Evolutionary conservation across 495 filamentous ascomycete genomes (phyloP), one percentile per base, ranked within the genome.

Genomic region (Penicillium odoratum): DNA sequence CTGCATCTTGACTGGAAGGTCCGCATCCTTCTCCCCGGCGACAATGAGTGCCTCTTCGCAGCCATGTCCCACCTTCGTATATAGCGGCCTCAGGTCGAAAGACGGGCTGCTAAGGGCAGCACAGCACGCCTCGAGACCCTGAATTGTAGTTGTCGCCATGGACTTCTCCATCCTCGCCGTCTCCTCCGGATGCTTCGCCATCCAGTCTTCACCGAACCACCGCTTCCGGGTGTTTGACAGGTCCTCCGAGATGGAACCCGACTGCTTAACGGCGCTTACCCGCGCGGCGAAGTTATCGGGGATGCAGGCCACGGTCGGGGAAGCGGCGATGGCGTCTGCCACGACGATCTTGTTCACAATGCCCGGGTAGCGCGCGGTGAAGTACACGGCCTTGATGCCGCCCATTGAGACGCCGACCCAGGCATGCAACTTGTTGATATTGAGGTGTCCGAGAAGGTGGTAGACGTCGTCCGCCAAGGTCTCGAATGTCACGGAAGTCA

Each of bases 331-430:
- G 34, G 67, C 66, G 49, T 65, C 62, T 36, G 63, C 66, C 7
- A 65, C 40, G 13, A 71, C 56, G 0, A 74, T 58, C 25, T 54
- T 57, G 38, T 53, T 48, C 16, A 69, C 54, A 9, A 68, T 47
- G 25, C 50, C 57, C 3, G 69, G 69, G 43, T 69, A 66, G 28
- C 51, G 62, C 16, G 59, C 57, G 10, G 58, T 61, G 43, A 72
- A 72, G 30, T 62, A 56, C 21, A 70, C 56, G 38, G 63, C 68
- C 18, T 58, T 67, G 8, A 64, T 63, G n/a, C 65, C 71, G 29
- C 71, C 71, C 62, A 72, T 66, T 38, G 64, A 71, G 16, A 70
- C 64, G 16, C 69, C 69, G 4, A 72, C 61, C 71, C 71, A 74
- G 30, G 58, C 66, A 52, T 67, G 54, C n/a, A 74, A 33, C 11